Conservation (phyloP, 305 asterid genomes). For the Fraxinus baroniana region DNA sequence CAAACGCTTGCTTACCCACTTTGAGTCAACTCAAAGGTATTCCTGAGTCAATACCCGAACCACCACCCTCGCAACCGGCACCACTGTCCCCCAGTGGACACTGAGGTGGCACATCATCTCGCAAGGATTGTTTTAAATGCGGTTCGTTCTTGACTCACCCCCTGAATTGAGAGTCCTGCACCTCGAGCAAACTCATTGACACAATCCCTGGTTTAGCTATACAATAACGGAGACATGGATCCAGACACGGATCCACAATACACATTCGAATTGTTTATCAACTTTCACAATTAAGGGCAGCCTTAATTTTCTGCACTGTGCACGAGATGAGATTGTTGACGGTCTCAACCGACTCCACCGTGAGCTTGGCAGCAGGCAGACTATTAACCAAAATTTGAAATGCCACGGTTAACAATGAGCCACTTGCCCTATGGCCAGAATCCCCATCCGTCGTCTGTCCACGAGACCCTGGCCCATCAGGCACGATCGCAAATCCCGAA, state of each 20-base stretch:
- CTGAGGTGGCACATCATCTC: slow-evolving; percentile 23
- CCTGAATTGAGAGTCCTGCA: slow-evolving; percentile 21
- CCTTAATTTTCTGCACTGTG: slow-evolving; percentile 94
- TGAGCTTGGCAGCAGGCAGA: slow-evolving; percentile 80
- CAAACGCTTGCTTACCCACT: slow-evolving; percentile 6
- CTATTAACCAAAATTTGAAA: slow-evolving; percentile 86
- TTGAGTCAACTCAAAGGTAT: slow-evolving; percentile 41
- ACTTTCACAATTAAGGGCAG: slow-evolving; percentile 73
- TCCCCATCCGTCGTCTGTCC: slow-evolving; percentile 33
- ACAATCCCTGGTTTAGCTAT: slow-evolving; percentile 7
- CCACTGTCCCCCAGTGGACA: slow-evolving; percentile 33
- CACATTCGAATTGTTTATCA: slow-evolving; percentile 23
- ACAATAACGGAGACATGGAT: neutral
- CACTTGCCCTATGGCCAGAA: slow-evolving; percentile 43
- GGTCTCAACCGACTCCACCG: slow-evolving; percentile 92
- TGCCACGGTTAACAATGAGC: slow-evolving; percentile 85
- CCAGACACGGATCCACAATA: neutral
- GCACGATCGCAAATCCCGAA: slow-evolving; percentile 78
- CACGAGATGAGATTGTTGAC: slow-evolving; percentile 84
- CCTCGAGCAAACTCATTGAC: slow-evolving; percentile 6
- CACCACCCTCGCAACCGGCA: slow-evolving; percentile 37
- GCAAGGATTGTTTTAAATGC: slow-evolving; percentile 39
- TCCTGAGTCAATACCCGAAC: slow-evolving; percentile 84
- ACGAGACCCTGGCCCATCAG: slow-evolving; percentile 28
- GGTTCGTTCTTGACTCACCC: slow-evolving; percentile 99